Conservation (phyloP, 176 grass and related monocot genomes). For the Paspalum vaginatum region DNA sequence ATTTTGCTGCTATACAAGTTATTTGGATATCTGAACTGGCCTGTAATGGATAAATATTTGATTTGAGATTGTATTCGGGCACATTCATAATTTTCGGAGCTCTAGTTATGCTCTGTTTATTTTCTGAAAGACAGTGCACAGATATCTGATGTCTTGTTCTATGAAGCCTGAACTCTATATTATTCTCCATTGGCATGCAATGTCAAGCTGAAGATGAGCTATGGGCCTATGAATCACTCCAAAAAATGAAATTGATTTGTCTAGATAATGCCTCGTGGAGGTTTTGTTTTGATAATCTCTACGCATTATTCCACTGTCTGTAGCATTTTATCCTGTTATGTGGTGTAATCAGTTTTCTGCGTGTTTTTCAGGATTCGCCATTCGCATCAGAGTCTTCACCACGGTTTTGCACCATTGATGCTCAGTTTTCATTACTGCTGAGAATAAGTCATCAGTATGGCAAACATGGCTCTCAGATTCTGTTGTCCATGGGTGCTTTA, state of each 20-base stretch:
- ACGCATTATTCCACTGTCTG: background rate
- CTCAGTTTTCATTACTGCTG: conserved; percentile 84
- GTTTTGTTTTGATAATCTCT: conserved; percentile 36
- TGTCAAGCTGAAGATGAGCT: conserved; percentile 18
- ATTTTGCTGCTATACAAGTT: background rate
- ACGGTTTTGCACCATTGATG: conserved; percentile 74
- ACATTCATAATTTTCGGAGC: background rate
- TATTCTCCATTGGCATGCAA: conserved; percentile 29
- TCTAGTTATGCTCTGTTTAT: background rate
- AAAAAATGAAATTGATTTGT: conserved; percentile 5
- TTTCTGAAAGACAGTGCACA: background rate
- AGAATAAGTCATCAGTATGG: conserved; percentile 91
- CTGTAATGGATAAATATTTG: background rate
- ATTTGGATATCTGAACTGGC: background rate
- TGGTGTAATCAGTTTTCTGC: conserved; percentile 32
- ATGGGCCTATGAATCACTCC: background rate
- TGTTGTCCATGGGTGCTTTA: conserved; percentile 84
- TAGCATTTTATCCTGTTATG: conserved; percentile 9
- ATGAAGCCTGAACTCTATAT: conserved; percentile 4
- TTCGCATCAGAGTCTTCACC: conserved; percentile 72
- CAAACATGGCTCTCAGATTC: conserved; percentile 88
- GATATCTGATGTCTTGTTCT: conserved; percentile 13
- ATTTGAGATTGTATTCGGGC: background rate
- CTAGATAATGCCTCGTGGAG: conserved; percentile 1
- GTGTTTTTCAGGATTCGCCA: conserved; percentile 58